Conservation (phyloP, 2,329 filamentous ascomycete genomes). For the Chrysoporthe deuterocubensis region DNA sequence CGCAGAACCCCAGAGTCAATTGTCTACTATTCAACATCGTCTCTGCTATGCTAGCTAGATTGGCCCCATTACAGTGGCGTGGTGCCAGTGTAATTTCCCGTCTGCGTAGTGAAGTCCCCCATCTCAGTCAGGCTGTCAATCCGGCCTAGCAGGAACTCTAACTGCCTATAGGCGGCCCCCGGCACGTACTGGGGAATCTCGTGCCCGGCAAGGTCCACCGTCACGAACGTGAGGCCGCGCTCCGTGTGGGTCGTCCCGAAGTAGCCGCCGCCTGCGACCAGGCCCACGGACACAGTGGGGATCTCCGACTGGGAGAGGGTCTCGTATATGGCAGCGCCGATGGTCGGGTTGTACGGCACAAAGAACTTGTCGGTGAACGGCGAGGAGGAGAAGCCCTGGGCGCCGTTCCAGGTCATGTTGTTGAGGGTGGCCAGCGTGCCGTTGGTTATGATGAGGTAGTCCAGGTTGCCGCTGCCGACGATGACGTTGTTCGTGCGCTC, state of each 20-base stretch:
- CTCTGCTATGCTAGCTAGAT: neutral
- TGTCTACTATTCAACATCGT: neutral
- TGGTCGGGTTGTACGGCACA: conserved; percentile 26
- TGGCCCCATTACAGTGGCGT: neutral
- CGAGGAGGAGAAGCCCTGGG: conserved; percentile 62
- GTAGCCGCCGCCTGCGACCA: conserved; percentile 21
- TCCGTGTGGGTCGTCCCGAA: conserved; percentile 26
- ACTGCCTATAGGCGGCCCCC: conserved; percentile 20
- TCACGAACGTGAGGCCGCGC: conserved; percentile 23
- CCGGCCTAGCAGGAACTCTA: conserved; percentile 27
- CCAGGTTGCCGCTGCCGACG: conserved; percentile 22
- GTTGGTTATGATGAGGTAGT: conserved; percentile 66
- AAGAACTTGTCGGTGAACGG: conserved; percentile 39
- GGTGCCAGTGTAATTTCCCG: neutral
- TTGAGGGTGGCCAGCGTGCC: conserved; percentile 68
- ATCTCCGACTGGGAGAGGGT: conserved; percentile 2
- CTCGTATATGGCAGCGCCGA: conserved; percentile 1
- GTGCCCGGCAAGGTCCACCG: conserved; percentile 22
- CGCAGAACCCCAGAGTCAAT: neutral
- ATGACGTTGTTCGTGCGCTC: conserved; percentile 26
- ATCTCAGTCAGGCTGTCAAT: conserved; percentile 18
- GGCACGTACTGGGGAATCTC: conserved; percentile 27
- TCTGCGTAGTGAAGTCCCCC: conserved; percentile 25
- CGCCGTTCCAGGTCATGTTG: conserved; percentile 73
- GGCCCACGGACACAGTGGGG: conserved; percentile 18